Evolutionary conservation across 1,139 yeast species (phyloP).

Genomic region (Yamadazyma mexicana): DNA sequence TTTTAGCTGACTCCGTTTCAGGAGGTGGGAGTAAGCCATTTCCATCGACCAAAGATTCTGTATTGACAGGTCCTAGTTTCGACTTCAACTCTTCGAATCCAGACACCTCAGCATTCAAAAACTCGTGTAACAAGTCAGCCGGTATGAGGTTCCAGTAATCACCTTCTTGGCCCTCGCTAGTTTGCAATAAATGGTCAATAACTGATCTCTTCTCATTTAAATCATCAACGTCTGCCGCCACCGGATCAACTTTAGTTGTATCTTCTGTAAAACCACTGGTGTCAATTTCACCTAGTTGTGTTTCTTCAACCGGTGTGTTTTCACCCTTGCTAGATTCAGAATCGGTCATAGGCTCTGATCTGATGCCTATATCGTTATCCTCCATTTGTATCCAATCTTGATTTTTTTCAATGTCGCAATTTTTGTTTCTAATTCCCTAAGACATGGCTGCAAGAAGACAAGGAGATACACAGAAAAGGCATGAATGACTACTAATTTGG

Average conservation of each 20-base stretch:
- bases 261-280: background rate
- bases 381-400: conserved; percentile 4
- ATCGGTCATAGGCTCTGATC: conserved; percentile 11
- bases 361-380: conserved; percentile 5
- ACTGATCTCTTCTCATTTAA: conserved; percentile 21
- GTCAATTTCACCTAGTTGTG: background rate
- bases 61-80: conserved; percentile 35
- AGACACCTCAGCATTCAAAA: conserved; percentile 25
- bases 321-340: background rate
- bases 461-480: too few species aligned
- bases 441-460: too few species aligned
- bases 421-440: too few species aligned
- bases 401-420: conserved; percentile 1
- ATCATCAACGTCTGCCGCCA: conserved; percentile 6
- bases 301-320: background rate
- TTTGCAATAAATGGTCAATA: conserved; percentile 22
- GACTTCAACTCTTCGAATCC: conserved; percentile 26
- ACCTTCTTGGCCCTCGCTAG: conserved; percentile 28
- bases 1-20: conserved; percentile 29
- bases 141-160: conserved; percentile 42
- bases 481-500: too few species aligned
- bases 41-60: conserved; percentile 28
- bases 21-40: conserved; percentile 34
- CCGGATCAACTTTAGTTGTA: background rate
- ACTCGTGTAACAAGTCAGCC: conserved; percentile 25